Evolutionary conservation across 1,284 basidiomycete genomes (phyloP).

Genomic region (Ceratobasidium sp.): DNA sequence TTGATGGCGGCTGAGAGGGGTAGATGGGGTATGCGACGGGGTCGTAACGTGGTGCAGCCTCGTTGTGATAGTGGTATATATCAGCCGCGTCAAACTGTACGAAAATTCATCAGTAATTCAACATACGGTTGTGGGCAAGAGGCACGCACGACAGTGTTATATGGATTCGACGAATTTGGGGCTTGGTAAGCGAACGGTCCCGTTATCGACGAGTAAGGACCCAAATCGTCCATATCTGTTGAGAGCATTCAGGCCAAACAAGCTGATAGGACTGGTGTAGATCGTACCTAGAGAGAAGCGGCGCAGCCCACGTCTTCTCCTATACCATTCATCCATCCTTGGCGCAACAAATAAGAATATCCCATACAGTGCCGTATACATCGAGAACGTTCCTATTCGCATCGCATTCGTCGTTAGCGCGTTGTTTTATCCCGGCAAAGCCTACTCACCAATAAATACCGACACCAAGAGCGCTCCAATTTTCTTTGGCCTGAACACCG

Average conservation of each 20-base stretch:
- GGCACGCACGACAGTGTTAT: constrained; percentile 18
- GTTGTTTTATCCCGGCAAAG: background rate
- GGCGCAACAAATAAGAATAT: constrained; percentile 28
- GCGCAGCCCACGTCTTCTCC: constrained; percentile 8
- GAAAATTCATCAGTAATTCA: background rate
- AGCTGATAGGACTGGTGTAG: no score
- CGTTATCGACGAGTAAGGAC: constrained; percentile 2
- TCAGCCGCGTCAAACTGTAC: constrained; percentile 27
- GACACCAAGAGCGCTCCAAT: constrained; percentile 27
- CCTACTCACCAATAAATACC: constrained; percentile 34
- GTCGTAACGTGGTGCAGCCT: constrained; percentile 31
- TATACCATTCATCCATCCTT: constrained; percentile 23
- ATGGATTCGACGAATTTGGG: constrained; percentile 15
- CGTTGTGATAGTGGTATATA: constrained; percentile 11
- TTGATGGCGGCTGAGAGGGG: background rate
- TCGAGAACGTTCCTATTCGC: constrained; percentile 34
- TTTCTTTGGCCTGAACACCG: constrained; percentile 17
- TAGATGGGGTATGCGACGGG: background rate
- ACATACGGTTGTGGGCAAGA: background rate
- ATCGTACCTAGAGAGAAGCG: constrained; percentile 7
- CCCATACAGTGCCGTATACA: constrained; percentile 32
- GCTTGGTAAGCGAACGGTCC: constrained; percentile 11
- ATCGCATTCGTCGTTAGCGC: background rate
- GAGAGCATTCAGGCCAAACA: background rate
- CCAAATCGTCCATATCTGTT: background rate